Conservation (phyloP, 305 asterid genomes). For the Fraxinus sp. region DNA sequence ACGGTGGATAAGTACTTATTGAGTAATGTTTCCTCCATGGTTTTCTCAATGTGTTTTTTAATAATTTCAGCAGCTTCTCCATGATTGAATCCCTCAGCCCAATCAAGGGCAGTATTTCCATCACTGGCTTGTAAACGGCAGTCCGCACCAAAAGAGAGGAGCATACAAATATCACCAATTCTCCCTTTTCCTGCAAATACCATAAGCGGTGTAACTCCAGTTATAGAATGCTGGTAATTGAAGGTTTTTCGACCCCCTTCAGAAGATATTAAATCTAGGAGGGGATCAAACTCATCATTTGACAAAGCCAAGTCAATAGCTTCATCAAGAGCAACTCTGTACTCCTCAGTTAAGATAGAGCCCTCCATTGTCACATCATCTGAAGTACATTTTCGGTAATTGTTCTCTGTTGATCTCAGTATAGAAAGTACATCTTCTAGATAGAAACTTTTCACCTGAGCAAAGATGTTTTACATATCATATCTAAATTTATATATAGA, state of each 20-base stretch:
- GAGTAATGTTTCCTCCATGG: conserved; percentile 56
- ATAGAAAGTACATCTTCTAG: conserved; percentile 82
- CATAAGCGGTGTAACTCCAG: conserved; percentile 89
- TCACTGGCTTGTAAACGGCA: conserved; percentile 50
- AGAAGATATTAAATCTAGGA: conserved; percentile 69
- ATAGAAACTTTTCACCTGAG: conserved; percentile 68
- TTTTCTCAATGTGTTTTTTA: conserved; percentile 51
- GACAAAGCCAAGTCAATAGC: conserved; percentile 71
- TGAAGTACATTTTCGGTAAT: conserved; percentile 29
- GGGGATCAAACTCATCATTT: conserved; percentile 67
- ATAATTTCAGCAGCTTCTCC: conserved; percentile 65
- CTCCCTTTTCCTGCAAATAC: conserved; percentile 81
- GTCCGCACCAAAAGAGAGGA: conserved; percentile 80
- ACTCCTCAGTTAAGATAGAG: conserved; percentile 52
- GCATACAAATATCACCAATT: conserved; percentile 77
- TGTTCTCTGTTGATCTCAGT: conserved; percentile 46
- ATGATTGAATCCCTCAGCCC: conserved; percentile 61
- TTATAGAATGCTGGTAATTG: conserved; percentile 71
- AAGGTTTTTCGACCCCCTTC: conserved; percentile 45
- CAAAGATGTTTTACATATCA: conserved; percentile 20
- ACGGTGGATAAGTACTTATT: conserved; percentile 67
- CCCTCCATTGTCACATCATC: conserved; percentile 33
- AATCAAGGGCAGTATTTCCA: conserved; percentile 73
- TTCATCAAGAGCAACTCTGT: conserved; percentile 69
- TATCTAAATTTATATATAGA: conserved; percentile 19